phyloP scores from a whole-genome alignment of 2,329 filamentous ascomycete species.

The Alternaria sp. region DNA sequence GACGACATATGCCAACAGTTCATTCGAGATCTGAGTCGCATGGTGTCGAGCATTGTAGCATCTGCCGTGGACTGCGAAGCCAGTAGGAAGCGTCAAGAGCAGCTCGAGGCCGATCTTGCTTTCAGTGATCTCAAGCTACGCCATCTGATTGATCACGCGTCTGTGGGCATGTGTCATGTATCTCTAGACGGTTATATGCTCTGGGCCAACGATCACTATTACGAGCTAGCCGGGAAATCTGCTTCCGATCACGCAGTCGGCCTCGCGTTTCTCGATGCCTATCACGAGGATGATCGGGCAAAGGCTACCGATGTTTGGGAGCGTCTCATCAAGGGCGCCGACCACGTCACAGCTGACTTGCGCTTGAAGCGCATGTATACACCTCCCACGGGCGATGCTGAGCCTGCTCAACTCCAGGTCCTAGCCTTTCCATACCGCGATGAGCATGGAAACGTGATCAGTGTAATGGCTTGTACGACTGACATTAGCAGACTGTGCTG shows the following conservation, averaged over 20 bases:
- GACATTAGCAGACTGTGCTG: conserved; percentile 53
- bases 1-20: conserved; percentile 47
- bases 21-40: conserved; percentile 42
- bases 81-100: conserved; percentile 37
- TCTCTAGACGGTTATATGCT: conserved; percentile 43
- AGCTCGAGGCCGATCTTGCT: conserved; percentile 47
- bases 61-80: conserved; percentile 34
- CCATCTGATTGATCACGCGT: conserved; percentile 48
- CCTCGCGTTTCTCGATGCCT: conserved; percentile 40
- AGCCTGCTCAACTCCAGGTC: conserved; percentile 45
- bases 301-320: conserved; percentile 41
- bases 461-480: conserved; percentile 51
- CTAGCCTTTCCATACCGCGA: conserved; percentile 48
- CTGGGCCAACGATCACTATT: conserved; percentile 50
- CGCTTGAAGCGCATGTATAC: conserved; percentile 45
- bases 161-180: conserved; percentile 48
- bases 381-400: conserved; percentile 42
- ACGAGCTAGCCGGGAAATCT: conserved; percentile 36
- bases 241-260: conserved; percentile 26
- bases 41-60: conserved; percentile 44
- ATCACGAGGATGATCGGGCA: conserved; percentile 38
- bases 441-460: conserved; percentile 41
- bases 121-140: conserved; percentile 48
- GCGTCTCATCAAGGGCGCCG: conserved; percentile 32
- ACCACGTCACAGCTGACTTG: conserved; percentile 41